Conservation (phyloP, 495 filamentous ascomycete genomes). For the Neurospora discreta region DNA sequence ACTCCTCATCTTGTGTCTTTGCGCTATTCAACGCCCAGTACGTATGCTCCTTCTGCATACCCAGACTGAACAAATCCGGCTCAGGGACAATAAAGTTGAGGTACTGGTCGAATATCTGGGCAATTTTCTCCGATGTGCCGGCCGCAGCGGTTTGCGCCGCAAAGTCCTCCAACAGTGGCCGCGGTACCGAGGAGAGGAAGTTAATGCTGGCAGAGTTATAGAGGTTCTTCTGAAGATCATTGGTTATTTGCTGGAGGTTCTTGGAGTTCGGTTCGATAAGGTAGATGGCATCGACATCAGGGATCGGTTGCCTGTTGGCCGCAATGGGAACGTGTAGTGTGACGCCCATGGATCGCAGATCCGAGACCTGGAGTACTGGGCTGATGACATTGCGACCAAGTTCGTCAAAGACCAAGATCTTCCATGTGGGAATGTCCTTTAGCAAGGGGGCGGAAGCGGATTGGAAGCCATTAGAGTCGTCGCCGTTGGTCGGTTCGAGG, state of each 20-base stretch:
- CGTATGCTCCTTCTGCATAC: constrained; percentile 69
- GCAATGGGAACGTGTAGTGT: constrained; percentile 90
- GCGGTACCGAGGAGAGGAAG: constrained; percentile 88
- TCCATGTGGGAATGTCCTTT: constrained; percentile 70
- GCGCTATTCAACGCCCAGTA: constrained; percentile 95
- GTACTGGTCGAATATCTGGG: constrained; percentile 94
- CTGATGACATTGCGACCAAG: constrained; percentile 66
- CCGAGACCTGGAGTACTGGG: constrained; percentile 86
- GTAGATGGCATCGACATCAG: constrained; percentile 94
- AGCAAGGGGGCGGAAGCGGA: constrained; percentile 68
- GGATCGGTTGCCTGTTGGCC: constrained; percentile 75
- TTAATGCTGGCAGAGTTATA: constrained; percentile 96
- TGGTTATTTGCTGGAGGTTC: constrained; percentile 76
- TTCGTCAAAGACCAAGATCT: constrained; percentile 32
- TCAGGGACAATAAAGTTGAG: constrained; percentile 96
- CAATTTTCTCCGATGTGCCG: constrained; percentile 74
- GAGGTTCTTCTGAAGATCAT: constrained; percentile 72
- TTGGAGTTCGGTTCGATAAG: constrained; percentile 76
- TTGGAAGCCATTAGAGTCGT: constrained; percentile 53
- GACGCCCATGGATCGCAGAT: constrained; percentile 83
- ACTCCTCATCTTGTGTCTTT: constrained; percentile 77
- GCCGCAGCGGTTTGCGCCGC: constrained; percentile 75
- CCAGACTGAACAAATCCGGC: constrained; percentile 89
- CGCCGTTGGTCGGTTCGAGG: constrained; percentile 40
- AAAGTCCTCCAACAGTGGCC: constrained; percentile 91